Percentiles rank a stretch among this genome's conserved stretches.
Conservation (phyloP, 2,329 filamentous ascomycete genomes). For the Scorias spongiosa region DNA sequence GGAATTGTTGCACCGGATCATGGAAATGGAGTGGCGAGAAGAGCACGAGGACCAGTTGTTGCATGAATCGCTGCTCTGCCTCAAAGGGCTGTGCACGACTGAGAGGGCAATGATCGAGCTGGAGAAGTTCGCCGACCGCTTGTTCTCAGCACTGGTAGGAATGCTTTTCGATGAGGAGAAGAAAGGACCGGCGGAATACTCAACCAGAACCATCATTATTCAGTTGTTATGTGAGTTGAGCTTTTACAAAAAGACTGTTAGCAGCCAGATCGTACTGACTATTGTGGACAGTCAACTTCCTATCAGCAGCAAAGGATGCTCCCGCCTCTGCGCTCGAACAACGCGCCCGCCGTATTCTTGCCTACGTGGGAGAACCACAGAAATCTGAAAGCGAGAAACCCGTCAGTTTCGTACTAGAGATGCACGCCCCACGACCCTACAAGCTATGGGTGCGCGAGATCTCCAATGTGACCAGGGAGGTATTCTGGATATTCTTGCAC, state of each 20-base stretch:
- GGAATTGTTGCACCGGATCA: slow-evolving; percentile 71
- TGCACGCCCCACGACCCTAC: slow-evolving; percentile 76
- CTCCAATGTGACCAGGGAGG: slow-evolving; percentile 85
- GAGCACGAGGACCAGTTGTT: slow-evolving; percentile 89
- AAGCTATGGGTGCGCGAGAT: slow-evolving; percentile 90
- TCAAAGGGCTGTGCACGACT: slow-evolving; percentile 90
- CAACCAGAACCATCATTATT: slow-evolving; percentile 77
- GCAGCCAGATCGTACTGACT: neutral
- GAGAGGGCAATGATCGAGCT: slow-evolving; percentile 72
- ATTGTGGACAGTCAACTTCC: slow-evolving; percentile 48
- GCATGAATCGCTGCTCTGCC: slow-evolving; percentile 79
- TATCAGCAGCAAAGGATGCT: slow-evolving; percentile 44
- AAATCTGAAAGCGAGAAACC: slow-evolving; percentile 62
- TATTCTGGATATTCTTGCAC: slow-evolving; percentile 98
- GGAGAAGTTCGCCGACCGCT: slow-evolving; percentile 57
- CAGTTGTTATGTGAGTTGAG: slow-evolving; percentile 50
- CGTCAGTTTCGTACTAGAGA: slow-evolving; percentile 74
- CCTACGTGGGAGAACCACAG: slow-evolving; percentile 65
- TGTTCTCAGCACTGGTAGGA: slow-evolving; percentile 73
- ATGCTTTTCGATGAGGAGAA: slow-evolving; percentile 97
- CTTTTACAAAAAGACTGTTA: neutral
- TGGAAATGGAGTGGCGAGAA: slow-evolving; percentile 94
- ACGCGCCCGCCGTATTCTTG: slow-evolving; percentile 58
- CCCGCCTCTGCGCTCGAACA: slow-evolving; percentile 32
- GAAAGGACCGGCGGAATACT: slow-evolving; percentile 94